Evolutionary conservation across 495 filamentous ascomycete species (phyloP).

Genomic region (Wilcoxina mikolae): DNA sequence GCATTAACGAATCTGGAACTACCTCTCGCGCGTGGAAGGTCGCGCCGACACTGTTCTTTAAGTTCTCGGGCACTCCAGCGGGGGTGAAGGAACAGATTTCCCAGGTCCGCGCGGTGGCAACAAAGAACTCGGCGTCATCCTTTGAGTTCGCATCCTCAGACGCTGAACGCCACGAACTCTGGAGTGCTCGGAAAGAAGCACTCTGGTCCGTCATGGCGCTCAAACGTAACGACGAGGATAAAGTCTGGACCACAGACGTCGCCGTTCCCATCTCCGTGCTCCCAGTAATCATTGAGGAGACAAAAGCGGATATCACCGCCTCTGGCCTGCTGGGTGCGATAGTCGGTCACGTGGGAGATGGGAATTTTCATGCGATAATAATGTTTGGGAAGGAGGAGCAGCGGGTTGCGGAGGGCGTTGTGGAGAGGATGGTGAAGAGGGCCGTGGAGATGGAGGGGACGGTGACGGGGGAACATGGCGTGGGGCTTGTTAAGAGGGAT

Average conservation of each 20-base stretch:
- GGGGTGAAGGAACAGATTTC: constrained; percentile 72
- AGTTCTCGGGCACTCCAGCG: constrained; percentile 55
- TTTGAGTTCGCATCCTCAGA: constrained; percentile 68
- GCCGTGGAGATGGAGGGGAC: constrained; percentile 73
- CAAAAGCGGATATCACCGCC: constrained; percentile 52
- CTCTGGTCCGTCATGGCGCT: constrained; percentile 59
- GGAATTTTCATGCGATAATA: constrained; percentile 70
- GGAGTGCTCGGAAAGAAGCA: constrained; percentile 77
- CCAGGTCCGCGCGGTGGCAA: constrained; percentile 53
- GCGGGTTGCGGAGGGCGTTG: constrained; percentile 48
- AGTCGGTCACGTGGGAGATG: constrained; percentile 71
- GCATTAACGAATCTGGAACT: constrained; percentile 66
- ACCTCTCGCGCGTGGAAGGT: constrained; percentile 61
- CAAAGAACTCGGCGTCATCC: constrained; percentile 42
- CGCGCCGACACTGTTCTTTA: constrained; percentile 85
- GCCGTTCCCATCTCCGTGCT: constrained; percentile 62
- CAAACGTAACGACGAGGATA: constrained; percentile 42
- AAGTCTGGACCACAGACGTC: constrained; percentile 73
- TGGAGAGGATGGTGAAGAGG: constrained; percentile 71
- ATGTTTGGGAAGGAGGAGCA: constrained; percentile 51
- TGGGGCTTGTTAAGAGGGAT: constrained; percentile 69
- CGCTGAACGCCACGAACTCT: constrained; percentile 59
- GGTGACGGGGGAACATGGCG: constrained; percentile 69
- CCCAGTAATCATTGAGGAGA: constrained; percentile 63
- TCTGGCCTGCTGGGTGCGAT: constrained; percentile 57